phyloP scores from a whole-genome alignment of 2,329 filamentous ascomycete genomes.

The Botrytis porri region DNA sequence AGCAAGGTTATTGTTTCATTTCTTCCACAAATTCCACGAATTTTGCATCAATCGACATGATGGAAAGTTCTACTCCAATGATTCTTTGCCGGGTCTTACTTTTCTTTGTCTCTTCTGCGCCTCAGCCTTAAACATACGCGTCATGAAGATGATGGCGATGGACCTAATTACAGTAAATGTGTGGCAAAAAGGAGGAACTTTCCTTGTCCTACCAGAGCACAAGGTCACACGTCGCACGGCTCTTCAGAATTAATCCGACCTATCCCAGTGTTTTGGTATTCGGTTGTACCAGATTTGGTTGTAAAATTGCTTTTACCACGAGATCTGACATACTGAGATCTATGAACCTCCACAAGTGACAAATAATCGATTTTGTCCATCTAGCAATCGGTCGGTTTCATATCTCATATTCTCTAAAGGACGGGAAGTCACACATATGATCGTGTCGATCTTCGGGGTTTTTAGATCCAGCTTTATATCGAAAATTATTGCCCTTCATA shows the following conservation, averaged over 20 bases:
- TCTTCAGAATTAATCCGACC: background rate
- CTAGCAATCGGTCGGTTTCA: background rate
- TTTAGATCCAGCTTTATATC: background rate
- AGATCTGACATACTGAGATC: background rate
- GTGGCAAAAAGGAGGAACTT: background rate
- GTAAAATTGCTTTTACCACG: background rate
- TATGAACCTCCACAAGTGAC: background rate
- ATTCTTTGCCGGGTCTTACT: background rate
- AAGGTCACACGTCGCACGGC: background rate
- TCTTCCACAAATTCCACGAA: background rate
- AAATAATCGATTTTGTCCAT: background rate
- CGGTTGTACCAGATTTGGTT: conserved; percentile 6
- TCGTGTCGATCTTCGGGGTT: background rate
- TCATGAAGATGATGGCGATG: background rate
- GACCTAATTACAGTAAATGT: background rate
- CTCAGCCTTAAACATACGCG: conserved; percentile 12
- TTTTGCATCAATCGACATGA: background rate
- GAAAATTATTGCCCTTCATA: background rate
- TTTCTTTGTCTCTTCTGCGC: background rate
- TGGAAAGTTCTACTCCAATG: background rate
- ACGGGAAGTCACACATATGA: background rate
- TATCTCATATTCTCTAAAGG: background rate
- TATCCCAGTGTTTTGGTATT: conserved; percentile 11
- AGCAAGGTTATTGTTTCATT: background rate
- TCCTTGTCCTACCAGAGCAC: background rate